These are phyloP conservation scores for Talaromyces adpressus DNA, from an alignment of 495 filamentous ascomycete genomes.

Conservation along the genomic window DNA sequence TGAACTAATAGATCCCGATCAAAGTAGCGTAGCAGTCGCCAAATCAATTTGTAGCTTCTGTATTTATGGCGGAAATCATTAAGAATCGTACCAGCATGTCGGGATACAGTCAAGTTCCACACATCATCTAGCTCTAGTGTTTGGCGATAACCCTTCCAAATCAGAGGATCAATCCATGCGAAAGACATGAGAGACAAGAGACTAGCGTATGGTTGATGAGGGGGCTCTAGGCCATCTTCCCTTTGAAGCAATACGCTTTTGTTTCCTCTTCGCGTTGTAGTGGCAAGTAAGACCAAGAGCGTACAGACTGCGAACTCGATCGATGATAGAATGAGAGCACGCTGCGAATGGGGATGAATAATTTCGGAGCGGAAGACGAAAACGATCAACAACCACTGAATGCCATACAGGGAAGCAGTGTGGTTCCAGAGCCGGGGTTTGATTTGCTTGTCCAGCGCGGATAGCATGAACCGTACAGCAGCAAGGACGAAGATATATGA, in stretches of 20 bases:
- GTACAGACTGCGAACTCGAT: conserved; percentile 67
- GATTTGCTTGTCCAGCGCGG: conserved; percentile 52
- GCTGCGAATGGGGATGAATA: conserved; percentile 58
- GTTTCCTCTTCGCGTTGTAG: conserved; percentile 86
- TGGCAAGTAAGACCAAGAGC: conserved; percentile 63
- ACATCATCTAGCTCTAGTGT: conserved; percentile 75
- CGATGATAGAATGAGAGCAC: conserved; percentile 54
- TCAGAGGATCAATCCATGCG: conserved; percentile 81
- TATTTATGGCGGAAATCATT: conserved; percentile 77
- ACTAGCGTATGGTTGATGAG: conserved; percentile 77
- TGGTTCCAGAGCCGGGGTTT: conserved; percentile 86
- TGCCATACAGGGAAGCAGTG: conserved; percentile 76
- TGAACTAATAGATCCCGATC: conserved; percentile 68
- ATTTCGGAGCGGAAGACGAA: conserved; percentile 78
- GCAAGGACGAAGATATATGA: conserved; percentile 73
- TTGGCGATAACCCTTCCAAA: conserved; percentile 86
- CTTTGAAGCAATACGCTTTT: conserved; percentile 80
- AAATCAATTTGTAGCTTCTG: conserved; percentile 73
- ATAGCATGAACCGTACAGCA: conserved; percentile 63
- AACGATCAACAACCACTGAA: conserved; percentile 72
- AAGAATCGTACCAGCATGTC: conserved; percentile 76
- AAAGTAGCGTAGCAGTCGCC: conserved; percentile 82
- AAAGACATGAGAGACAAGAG: conserved; percentile 84
- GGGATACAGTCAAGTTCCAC: conserved; percentile 84
- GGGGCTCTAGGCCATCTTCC: conserved; percentile 79